A percentile compares a stretch with the other conserved stretches of the same genome.
These are phyloP conservation scores for Centella asiatica DNA, from an alignment of 129 eudicot species.

Conservation along the genomic window DNA sequence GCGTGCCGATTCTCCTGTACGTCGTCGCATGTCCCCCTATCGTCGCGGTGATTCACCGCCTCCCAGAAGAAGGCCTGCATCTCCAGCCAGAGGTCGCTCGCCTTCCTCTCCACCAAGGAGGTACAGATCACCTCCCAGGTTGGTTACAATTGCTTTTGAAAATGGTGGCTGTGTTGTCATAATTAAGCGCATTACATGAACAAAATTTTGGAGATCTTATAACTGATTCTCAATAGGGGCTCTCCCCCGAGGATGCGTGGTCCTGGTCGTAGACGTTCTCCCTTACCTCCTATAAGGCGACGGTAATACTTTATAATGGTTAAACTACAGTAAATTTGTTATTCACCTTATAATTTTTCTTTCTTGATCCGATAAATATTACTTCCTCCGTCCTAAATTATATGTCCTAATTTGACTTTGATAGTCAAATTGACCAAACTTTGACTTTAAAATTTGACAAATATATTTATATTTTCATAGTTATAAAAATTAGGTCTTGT, in stretches of 20 bases:
- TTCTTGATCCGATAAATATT: not conserved
- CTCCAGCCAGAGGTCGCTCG: constrained; percentile 83
- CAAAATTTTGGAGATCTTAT: not conserved
- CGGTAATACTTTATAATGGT: constrained; percentile 32
- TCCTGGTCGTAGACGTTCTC: constrained; percentile 83
- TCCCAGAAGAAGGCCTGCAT: constrained; percentile 69
- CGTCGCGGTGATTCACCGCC: constrained; percentile 79
- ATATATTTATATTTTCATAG: no score
- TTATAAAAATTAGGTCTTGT: no score
- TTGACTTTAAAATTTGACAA: no score
- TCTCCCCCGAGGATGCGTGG: constrained; percentile 72
- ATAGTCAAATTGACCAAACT: no score
- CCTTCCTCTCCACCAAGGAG: constrained; percentile 47
- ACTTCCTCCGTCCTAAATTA: no score
- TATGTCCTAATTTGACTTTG: no score
- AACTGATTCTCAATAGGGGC: constrained; percentile 32
- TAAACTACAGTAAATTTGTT: not conserved
- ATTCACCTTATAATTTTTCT: not conserved
- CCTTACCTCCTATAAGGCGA: constrained; percentile 73
- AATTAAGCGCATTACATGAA: no score
- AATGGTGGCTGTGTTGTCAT: no score
- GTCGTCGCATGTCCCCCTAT: constrained; percentile 53
- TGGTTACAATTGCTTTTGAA: not conserved
- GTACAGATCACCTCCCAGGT: constrained; percentile 67
- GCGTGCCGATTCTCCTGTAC: constrained; percentile 62